These are phyloP conservation scores for Chenopodium quinoa DNA, from an alignment of 148 eudicot species.

Conservation along the genomic window DNA sequence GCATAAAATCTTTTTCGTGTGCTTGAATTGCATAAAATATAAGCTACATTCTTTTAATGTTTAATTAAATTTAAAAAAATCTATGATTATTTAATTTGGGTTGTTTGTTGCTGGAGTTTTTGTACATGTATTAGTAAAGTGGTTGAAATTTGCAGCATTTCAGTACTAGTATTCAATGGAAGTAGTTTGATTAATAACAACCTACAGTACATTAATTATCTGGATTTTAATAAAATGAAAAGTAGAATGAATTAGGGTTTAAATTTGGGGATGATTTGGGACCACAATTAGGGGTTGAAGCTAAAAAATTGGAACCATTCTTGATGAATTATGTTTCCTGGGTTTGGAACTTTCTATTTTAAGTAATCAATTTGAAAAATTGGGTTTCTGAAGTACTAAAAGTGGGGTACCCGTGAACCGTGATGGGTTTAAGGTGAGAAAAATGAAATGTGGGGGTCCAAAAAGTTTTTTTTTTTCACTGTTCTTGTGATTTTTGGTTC, in stretches of 20 bases:
- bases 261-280: conserved; percentile 5
- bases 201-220: not conserved
- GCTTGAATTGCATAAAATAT: not conserved
- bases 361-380: not conserved
- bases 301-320: conserved; percentile 5
- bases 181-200: not conserved
- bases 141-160: not conserved
- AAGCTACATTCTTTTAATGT: conserved; percentile 16
- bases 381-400: not conserved
- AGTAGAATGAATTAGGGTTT: not conserved
- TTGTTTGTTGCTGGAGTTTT: not conserved
- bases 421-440: conserved; percentile 20
- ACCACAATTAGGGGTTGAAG: conserved; percentile 26
- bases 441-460: conserved; percentile 19
- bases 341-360: conserved; percentile 5
- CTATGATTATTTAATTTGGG: not conserved
- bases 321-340: not conserved
- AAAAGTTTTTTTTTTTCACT: not conserved
- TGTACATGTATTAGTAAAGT: not conserved
- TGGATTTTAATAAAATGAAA: too few species aligned
- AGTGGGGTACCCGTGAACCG: conserved; percentile 22
- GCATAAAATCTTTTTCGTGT: conserved; percentile 30
- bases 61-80: not conserved
- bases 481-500: conserved; percentile 13
- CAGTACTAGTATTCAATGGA: not conserved